Evolutionary conservation across 2,329 filamentous ascomycete genomes (phyloP).

Genomic region (Zymoseptoria passerinii): DNA sequence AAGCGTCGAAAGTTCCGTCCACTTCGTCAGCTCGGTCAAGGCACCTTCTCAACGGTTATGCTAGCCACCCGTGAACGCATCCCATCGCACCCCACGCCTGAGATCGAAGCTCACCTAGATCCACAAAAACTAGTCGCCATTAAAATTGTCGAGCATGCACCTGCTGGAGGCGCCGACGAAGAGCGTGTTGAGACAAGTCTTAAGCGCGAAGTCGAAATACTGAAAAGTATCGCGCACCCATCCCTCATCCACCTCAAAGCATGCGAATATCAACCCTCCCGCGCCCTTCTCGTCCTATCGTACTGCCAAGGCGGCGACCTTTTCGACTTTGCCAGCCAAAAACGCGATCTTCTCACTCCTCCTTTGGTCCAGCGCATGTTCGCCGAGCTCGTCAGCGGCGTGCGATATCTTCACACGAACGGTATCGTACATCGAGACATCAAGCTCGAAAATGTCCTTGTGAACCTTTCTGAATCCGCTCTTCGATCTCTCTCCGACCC

Average conservation of each 20-base stretch:
- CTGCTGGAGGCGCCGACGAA: conserved; percentile 85
- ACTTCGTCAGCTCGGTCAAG: conserved; percentile 74
- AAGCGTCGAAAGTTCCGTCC: conserved; percentile 72
- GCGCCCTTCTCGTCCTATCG: conserved; percentile 76
- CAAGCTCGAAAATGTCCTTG: conserved; percentile 94
- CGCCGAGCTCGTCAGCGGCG: conserved; percentile 75
- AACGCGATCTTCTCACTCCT: conserved; percentile 59
- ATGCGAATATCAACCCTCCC: conserved; percentile 74
- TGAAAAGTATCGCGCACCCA: conserved; percentile 79
- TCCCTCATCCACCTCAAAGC: conserved; percentile 86
- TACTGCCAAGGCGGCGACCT: conserved; percentile 93
- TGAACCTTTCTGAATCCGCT: conserved; percentile 63
- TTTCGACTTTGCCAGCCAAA: conserved; percentile 78
- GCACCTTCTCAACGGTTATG: conserved; percentile 91
- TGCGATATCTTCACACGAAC: conserved; percentile 74
- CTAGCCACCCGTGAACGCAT: conserved; percentile 72
- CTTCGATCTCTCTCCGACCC: conserved; percentile 60
- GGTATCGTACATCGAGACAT: conserved; percentile 94
- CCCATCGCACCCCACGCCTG: conserved; percentile 29
- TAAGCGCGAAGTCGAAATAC: conserved; percentile 89
- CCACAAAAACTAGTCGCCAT: conserved; percentile 83
- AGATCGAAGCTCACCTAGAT: conserved; percentile 45
- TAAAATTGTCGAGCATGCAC: conserved; percentile 92
- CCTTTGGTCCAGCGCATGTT: conserved; percentile 75
- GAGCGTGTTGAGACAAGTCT: conserved; percentile 87